Base-by-base conservation (phyloP, 202 grass and related monocot genomes). In the Zizania palustris region DNA sequence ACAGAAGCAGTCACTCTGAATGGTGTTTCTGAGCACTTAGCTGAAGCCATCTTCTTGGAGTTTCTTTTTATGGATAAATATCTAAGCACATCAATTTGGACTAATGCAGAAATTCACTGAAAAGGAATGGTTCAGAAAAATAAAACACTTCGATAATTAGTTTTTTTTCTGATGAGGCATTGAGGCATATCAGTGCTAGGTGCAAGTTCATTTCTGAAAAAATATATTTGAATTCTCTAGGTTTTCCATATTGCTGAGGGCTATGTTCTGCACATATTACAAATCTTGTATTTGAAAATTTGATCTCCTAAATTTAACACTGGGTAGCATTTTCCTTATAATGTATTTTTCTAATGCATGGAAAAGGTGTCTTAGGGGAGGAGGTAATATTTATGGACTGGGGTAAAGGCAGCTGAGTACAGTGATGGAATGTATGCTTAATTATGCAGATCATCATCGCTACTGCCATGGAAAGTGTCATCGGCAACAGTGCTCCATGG, bases 221-320 rank as follows among this genome's bases (percentile, higher is more conserved):
- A 60, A 77, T 66, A n/a, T 67, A 7, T 73, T 60, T 28, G 8
- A 74, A 67, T 71, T 71, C 45, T 73, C 13, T 18, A 78, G 36
- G 16, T 37, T 41, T 83, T n/a, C 16, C 38, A 61, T 73, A 10
- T 21, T 70, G 28, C 46, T 22, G 43, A 59, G 41, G 34, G 63
- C 46, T 38, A 46, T 67, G 11, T 63, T 80, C 20, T 58, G 38
- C 9, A 72, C n/a, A 0, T 39, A 57, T 56, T 34, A 59, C 48
- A 63, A 7, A 18, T 51, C 1, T 20, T 28, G 28, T 48, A 78
- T 55, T 45, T 54, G 16, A 13, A 13, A 40, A 55, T 11, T 13
- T 61, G 18, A 34, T 77, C 48, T 77, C 59, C 49, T 36, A 12
- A 12, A 58, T 19, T 3, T 66, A 42, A 4, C 66, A 51, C 20